Evolutionary conservation across 352 stramenopile species (phyloP).

Genomic region (Phytophthora crassamura): DNA sequence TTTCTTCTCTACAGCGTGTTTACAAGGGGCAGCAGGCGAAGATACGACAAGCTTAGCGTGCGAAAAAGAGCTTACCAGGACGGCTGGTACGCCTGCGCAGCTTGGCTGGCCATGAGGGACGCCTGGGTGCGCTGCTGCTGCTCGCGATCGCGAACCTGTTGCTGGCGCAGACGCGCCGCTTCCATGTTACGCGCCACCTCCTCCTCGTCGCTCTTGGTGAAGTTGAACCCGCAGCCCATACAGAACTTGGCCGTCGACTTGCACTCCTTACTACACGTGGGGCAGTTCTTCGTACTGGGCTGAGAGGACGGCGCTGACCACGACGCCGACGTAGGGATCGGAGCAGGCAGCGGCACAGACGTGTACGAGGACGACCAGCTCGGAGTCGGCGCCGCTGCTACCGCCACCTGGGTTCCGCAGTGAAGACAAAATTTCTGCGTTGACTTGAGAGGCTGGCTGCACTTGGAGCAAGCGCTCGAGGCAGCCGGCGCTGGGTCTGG

Average conservation of each 20-base stretch:
- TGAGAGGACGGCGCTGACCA: slow-evolving; percentile 43
- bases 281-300: slow-evolving; percentile 64
- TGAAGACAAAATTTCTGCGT: slow-evolving; percentile 82
- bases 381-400: slow-evolving; percentile 10
- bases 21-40: slow-evolving; percentile 19
- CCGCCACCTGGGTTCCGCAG: slow-evolving; percentile 67
- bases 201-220: slow-evolving; percentile 76
- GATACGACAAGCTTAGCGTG: neutral
- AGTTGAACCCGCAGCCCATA: slow-evolving; percentile 83
- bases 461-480: slow-evolving; percentile 47
- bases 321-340: slow-evolving; percentile 57
- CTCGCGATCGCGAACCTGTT: slow-evolving; percentile 60
- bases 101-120: slow-evolving; percentile 73
- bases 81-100: slow-evolving; percentile 49
- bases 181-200: slow-evolving; percentile 82
- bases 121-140: slow-evolving; percentile 70
- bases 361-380: slow-evolving; percentile 41
- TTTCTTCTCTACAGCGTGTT: slow-evolving; percentile 29
- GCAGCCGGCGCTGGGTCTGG: slow-evolving; percentile 20
- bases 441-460: slow-evolving; percentile 57
- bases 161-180: slow-evolving; percentile 54
- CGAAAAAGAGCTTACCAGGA: slow-evolving; percentile 33
- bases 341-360: slow-evolving; percentile 59
- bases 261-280: slow-evolving; percentile 70
- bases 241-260: slow-evolving; percentile 86